These are phyloP conservation scores for Penium margaritaceum DNA, from an alignment of 139 green algal species.

Conservation along the genomic window DNA sequence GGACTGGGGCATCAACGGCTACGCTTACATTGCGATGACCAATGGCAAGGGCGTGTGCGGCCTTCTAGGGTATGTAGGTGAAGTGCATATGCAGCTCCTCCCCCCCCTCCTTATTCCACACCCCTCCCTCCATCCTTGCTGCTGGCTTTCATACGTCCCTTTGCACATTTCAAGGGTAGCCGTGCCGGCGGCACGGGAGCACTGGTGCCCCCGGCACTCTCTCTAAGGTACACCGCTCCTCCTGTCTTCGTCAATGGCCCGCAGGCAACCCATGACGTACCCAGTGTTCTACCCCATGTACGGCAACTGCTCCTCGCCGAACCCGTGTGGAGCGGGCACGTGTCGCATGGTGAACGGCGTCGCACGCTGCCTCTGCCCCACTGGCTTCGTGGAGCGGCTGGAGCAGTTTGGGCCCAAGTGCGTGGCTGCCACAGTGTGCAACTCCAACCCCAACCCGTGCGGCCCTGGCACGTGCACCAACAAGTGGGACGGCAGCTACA, in stretches of 20 bases:
- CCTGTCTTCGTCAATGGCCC: too few species aligned
- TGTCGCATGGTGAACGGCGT: background rate
- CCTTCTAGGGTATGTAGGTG: too few species aligned
- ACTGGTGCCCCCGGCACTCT: too few species aligned
- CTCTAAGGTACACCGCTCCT: too few species aligned
- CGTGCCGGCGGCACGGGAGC: too few species aligned
- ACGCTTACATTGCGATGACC: conserved; percentile 65
- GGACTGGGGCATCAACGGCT: conserved; percentile 77
- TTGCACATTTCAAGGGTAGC: too few species aligned
- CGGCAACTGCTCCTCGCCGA: background rate
- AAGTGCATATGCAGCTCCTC: too few species aligned
- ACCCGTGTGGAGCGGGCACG: conserved; percentile 13
- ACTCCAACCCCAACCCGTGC: conserved; percentile 20
- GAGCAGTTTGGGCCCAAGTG: conserved; percentile 1
- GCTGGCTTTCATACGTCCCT: too few species aligned
- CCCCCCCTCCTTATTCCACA: too few species aligned
- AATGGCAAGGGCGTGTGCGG: conserved; percentile 71
- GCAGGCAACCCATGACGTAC: too few species aligned
- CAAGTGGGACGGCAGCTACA: conserved; percentile 6
- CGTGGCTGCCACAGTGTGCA: background rate
- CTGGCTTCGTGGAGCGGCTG: conserved; percentile 11
- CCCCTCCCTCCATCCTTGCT: too few species aligned
- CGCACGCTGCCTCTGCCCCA: background rate
- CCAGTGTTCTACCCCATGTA: too few species aligned
- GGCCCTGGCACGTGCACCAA: conserved; percentile 13